Evolutionary conservation across 306 rosid species (phyloP).

Genomic region (Ochetophila trinervis): DNA sequence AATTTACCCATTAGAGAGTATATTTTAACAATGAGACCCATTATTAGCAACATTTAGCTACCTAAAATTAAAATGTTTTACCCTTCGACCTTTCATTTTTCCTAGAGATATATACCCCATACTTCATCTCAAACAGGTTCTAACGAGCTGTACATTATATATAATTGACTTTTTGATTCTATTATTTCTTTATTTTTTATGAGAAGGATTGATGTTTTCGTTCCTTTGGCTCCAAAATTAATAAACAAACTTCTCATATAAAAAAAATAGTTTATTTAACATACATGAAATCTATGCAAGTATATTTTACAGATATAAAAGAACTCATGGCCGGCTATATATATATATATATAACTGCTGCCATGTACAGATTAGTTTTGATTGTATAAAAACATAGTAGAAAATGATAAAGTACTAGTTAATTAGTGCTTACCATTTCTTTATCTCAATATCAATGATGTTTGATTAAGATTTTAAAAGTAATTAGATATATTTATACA

Average conservation of each 20-base stretch:
- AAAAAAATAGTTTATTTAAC: background rate
- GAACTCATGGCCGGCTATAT: too few species aligned
- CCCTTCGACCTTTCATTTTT: conserved; percentile 1
- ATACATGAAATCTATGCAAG: too few species aligned
- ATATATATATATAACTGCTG: too few species aligned
- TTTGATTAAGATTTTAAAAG: background rate
- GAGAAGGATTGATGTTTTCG: conserved; percentile 9
- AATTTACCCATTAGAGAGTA: background rate
- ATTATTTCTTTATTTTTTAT: background rate
- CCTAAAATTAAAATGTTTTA: background rate
- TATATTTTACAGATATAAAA: too few species aligned
- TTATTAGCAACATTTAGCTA: background rate
- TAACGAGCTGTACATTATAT: background rate
- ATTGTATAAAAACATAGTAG: too few species aligned
- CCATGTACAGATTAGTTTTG: too few species aligned
- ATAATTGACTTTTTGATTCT: background rate
- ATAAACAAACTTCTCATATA: background rate
- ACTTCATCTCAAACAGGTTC: background rate
- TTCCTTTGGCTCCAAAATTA: background rate
- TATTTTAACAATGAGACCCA: background rate
- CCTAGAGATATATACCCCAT: background rate
- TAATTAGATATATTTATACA: too few species aligned
- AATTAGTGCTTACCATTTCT: background rate
- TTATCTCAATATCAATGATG: background rate
- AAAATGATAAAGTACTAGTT: too few species aligned